Base-by-base conservation (phyloP, 768 basidiomycete genomes). In the Psilocybe cubensis region DNA sequence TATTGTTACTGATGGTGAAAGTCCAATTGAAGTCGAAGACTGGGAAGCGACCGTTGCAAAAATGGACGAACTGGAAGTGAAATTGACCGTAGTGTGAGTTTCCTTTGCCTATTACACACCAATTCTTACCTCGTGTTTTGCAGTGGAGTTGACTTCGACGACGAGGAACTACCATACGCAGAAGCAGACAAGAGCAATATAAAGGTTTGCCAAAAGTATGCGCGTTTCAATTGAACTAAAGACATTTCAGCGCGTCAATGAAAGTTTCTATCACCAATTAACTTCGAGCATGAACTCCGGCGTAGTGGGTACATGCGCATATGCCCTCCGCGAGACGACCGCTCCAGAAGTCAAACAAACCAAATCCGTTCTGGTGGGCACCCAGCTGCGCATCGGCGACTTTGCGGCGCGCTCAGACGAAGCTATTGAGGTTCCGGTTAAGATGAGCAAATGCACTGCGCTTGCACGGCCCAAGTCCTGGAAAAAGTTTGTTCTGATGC, bases 71-170 rank as follows among this genome's bases (percentile, higher is more conserved):
- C 67, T 85, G 23, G 76, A 80, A 4, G 75, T 95, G 33, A 70
- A 74, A 10, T 66, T 96, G 43, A 84, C 85, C 2, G 76, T 97
- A 52, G 78, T 97, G 96, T 96, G 61, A 52, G 78, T 70, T 31
- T 8, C 1, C 44, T 45, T 8, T 31, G 42, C 23, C 28, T 18
- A 23, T 27, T 48, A 25, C 25, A 27, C 28, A 56, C 28, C 46
- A 17, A 43, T 46, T 61, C 25, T 50, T 3, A 23, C 38, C 45
- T 56, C 40, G 46, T 21, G 54, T 18, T 43, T 44, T 64, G 29
- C 62, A 96, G 94, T n/a, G 94, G 94, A 4, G 80, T 94, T 41
- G 92, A 94, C 70, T 96, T 96, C 72, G 92, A 83, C 59, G 91
- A 94, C 63, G 85, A 87, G 33, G 83, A 85, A 18, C 71, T 82